phyloP scores from a whole-genome alignment of 768 basidiomycete genomes.

The Suillus discolor region DNA sequence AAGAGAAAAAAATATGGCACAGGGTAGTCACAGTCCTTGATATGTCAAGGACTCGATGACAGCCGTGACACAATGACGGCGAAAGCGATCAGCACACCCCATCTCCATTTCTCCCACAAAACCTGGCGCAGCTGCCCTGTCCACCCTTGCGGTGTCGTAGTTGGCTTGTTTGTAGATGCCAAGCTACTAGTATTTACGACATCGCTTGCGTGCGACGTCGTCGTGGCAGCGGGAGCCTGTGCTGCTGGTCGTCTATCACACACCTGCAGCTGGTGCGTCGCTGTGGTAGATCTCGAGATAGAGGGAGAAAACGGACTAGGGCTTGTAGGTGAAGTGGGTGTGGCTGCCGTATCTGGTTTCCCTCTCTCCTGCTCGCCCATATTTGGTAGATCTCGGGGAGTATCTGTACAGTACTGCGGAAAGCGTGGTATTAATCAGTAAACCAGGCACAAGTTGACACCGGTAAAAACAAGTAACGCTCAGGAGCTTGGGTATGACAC shows the following conservation, averaged over 20 bases:
- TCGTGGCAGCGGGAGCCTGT: constrained; percentile 14
- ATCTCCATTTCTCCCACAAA: constrained; percentile 84
- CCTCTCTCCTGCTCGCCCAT: constrained; percentile 86
- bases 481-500: constrained; percentile 15
- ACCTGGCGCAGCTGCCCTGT: constrained; percentile 63
- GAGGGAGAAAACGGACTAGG: constrained; percentile 20
- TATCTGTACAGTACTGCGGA: constrained; percentile 67
- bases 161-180: constrained; percentile 30
- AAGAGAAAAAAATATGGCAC: constrained; percentile 14
- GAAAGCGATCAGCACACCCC: constrained; percentile 76
- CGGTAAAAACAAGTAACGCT: constrained; percentile 19
- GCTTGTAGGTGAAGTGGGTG: constrained; percentile 25
- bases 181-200: constrained; percentile 13
- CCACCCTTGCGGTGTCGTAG: constrained; percentile 49
- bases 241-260: constrained; percentile 23
- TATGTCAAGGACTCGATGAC: constrained; percentile 49
- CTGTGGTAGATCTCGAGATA: constrained; percentile 21
- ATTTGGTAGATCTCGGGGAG: constrained; percentile 80
- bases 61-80: constrained; percentile 79
- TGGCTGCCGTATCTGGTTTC: constrained; percentile 36
- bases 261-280: constrained; percentile 24
- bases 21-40: constrained; percentile 1
- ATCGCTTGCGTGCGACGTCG: constrained; percentile 18
- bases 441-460: constrained; percentile 15
- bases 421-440: constrained; percentile 22